Conservation (phyloP, 352 stramenopile species). For the Globisporangium parvum region DNA sequence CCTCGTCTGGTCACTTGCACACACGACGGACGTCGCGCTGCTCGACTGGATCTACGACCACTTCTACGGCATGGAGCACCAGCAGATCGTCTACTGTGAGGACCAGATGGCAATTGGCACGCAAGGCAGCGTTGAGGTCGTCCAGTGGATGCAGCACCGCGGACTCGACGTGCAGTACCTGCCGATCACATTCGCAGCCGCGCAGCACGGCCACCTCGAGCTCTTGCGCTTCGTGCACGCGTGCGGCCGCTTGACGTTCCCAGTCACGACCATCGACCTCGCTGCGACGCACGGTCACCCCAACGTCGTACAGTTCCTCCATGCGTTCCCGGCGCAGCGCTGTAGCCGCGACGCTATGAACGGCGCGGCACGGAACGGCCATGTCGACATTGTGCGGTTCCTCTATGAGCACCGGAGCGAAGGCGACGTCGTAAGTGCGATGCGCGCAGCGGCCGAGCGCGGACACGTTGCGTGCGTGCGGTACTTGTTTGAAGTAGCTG, state of each 20-base stretch:
- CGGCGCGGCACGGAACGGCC: background rate
- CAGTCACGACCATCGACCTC: background rate
- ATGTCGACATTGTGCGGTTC: background rate
- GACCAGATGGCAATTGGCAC: background rate
- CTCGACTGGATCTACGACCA: background rate
- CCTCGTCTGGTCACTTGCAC: background rate
- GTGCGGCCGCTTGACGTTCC: background rate
- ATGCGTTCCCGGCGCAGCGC: background rate
- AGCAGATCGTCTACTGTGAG: background rate
- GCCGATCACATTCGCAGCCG: slow-evolving; percentile 1
- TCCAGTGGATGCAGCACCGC: background rate
- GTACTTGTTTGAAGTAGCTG: too few relatives aligned
- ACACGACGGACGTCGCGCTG: background rate
- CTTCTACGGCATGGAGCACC: too few relatives aligned
- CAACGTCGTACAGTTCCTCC: slow-evolving; percentile 13
- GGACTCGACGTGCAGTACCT: background rate
- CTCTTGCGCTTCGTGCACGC: background rate
- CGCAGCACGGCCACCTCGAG: slow-evolving; percentile 14
- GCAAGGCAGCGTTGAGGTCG: background rate
- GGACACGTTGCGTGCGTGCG: too few relatives aligned
- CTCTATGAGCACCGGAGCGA: background rate
- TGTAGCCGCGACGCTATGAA: background rate
- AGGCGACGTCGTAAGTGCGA: too few relatives aligned
- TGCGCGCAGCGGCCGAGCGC: too few relatives aligned
- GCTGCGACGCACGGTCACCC: background rate